These are phyloP conservation scores for Chlorella sorokiniana DNA, from an alignment of 139 green algal genomes.

Conservation along the genomic window DNA sequence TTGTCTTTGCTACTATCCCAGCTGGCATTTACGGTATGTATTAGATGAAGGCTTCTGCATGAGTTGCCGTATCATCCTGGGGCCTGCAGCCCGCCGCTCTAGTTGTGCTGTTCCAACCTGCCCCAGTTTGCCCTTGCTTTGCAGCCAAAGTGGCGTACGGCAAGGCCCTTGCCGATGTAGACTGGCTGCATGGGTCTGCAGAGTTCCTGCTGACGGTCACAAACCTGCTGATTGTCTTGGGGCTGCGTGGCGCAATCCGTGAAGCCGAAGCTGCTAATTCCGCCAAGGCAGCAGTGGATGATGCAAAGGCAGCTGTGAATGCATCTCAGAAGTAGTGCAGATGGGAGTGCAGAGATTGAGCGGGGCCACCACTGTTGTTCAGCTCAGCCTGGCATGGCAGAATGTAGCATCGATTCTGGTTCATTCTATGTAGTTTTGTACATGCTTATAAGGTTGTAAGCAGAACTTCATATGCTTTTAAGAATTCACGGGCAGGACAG, in stretches of 20 bases:
- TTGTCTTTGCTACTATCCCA: slow-evolving; percentile 93
- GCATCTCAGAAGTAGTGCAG: not conserved
- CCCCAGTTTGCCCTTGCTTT: not conserved
- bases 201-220: slow-evolving; percentile 96
- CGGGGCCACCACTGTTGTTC: no score
- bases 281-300: slow-evolving; percentile 5
- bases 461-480: no score
- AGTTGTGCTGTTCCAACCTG: not conserved
- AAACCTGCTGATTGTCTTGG: slow-evolving; percentile 92
- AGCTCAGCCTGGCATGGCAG: no score
- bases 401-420: no score
- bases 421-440: no score
- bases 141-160: slow-evolving; percentile 88
- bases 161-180: slow-evolving; percentile 91
- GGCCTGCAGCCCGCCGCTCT: not conserved
- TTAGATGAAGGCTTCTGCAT: not conserved
- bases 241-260: slow-evolving; percentile 56
- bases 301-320: not conserved
- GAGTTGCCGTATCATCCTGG: not conserved
- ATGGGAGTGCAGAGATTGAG: no score
- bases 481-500: no score
- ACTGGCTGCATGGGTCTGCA: slow-evolving; percentile 94
- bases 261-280: slow-evolving; percentile 33
- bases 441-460: no score
- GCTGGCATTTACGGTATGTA: slow-evolving; percentile 87